Base-by-base conservation (phyloP, 2,329 filamentous ascomycete genomes). In the Diaporthe nobilis region DNA sequence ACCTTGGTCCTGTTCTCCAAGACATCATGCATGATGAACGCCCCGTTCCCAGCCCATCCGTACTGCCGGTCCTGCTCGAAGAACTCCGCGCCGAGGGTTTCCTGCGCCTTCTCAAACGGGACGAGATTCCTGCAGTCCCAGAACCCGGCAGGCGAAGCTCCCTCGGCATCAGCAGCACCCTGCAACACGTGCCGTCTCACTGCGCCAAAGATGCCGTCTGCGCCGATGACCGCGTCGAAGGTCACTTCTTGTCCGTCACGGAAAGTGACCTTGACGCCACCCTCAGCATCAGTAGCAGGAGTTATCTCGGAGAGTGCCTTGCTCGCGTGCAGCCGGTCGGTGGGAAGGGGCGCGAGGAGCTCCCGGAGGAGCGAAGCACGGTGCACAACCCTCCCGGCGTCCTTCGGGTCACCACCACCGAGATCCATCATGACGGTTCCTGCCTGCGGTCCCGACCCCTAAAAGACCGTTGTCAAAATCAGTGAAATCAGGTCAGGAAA, bases 171-270 rank as follows among this genome's bases (percentile, higher is more conserved):
- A 25, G 74, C 74, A n/a, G 49, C 15, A 2, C 76, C 72, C 8
- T 63, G 51, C 28, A 80, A n/a, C 8, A 81, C 76, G 51, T 79
- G 68, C 13, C 75, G 76, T 25, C 78, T 77, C 9, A 80, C 79
- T 0, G 68, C 47, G 47, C 79, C 74, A 39, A 78, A 78, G 15
- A 80, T 79, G 12, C 79, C 79, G 44, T 81, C 79, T 5, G 79
- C 78, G 22, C 79, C 79, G 17, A 81, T 78, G 4, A 80, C 71
- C 2, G 78, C 77, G 61, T 80, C 75, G 44, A 78, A 78, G 2
- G 61, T 53, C 8, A 75, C 74, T 0, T 58, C 65, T 6, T 61
- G 67, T 3, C 78, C 80, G 60, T 80, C 78, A 2, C 68, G 31
- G 13, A 80, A 80, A n/a, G 68, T 74, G 12, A 79, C 49, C 20